phyloP scores from a whole-genome alignment of 2,329 filamentous ascomycete species.

The Trichoderma breve region DNA sequence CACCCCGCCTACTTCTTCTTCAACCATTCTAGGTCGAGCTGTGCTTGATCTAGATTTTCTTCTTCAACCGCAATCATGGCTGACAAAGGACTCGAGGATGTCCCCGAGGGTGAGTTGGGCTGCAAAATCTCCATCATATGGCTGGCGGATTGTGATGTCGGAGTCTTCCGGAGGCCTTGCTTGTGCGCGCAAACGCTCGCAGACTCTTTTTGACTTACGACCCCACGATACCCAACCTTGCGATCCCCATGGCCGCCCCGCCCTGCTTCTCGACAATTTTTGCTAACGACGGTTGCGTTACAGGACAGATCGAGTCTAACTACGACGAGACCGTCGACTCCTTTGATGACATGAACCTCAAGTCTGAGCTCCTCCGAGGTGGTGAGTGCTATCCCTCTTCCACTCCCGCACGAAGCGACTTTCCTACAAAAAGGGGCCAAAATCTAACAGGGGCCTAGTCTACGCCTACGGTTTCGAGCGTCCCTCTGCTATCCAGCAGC shows the following conservation, averaged over 20 bases:
- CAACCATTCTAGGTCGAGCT: conserved; percentile 66
- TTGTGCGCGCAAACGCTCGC: conserved; percentile 10
- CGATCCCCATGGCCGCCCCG: background rate
- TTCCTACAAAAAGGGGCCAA: background rate
- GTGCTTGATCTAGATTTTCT: conserved; percentile 67
- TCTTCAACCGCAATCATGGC: conserved; percentile 85
- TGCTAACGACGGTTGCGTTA: conserved; percentile 30
- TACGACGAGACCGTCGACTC: conserved; percentile 99
- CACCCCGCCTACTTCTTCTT: conserved; percentile 40
- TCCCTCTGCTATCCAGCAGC: conserved; percentile 98
- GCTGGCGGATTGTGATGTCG: background rate
- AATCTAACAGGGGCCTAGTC: conserved; percentile 49
- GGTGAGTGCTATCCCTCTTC: conserved; percentile 44
- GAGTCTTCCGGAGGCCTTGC: background rate
- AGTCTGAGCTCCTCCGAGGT: conserved; percentile 95
- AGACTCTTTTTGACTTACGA: background rate
- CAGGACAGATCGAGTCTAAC: conserved; percentile 99
- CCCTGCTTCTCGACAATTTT: conserved; percentile 1
- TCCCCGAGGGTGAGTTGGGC: conserved; percentile 76
- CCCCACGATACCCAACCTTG: conserved; percentile 20
- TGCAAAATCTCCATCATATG: background rate
- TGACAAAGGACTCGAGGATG: conserved; percentile 98
- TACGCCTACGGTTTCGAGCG: conserved; percentile 99
- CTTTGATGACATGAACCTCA: conserved; percentile 97
- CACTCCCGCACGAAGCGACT: conserved; percentile 16